Evolutionary conservation across 495 filamentous ascomycete genomes (phyloP).

Genomic region (Aspergillus heteromorphus): DNA sequence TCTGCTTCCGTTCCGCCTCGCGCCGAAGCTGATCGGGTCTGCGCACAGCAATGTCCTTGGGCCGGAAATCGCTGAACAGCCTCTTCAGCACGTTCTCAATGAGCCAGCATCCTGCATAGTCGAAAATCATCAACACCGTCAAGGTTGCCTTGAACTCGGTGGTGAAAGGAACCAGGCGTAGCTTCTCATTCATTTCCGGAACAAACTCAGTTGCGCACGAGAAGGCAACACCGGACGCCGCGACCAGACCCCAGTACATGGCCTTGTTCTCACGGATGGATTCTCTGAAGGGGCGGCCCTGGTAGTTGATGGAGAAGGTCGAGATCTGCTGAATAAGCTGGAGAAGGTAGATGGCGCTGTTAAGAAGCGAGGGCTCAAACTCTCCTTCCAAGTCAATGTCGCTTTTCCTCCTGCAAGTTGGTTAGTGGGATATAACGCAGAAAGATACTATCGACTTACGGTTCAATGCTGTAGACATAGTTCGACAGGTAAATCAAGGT

Average conservation of each 20-base stretch:
- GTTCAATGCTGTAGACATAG: constrained; percentile 76
- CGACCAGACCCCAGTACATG: constrained; percentile 96
- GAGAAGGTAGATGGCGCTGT: constrained; percentile 94
- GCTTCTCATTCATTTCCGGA: constrained; percentile 89
- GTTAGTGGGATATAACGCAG: constrained; percentile 19
- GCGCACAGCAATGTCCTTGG: constrained; percentile 88
- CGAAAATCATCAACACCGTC: constrained; percentile 78
- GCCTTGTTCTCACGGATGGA: constrained; percentile 89
- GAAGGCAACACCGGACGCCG: constrained; percentile 85
- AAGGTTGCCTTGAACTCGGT: constrained; percentile 84
- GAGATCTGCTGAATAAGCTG: constrained; percentile 99
- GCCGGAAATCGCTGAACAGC: constrained; percentile 84
- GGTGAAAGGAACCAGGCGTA: constrained; percentile 89
- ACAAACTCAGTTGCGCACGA: constrained; percentile 94
- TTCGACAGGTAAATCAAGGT: constrained; percentile 92
- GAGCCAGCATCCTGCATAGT: constrained; percentile 83
- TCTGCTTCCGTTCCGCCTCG: constrained; percentile 61
- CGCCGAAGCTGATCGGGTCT: constrained; percentile 80
- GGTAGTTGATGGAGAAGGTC: constrained; percentile 99
- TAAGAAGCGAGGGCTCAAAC: constrained; percentile 89
- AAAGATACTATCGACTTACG: constrained; percentile 49
- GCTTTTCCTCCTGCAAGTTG: constrained; percentile 51
- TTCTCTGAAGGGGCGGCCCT: constrained; percentile 96
- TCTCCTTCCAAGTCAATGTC: constrained; percentile 90
- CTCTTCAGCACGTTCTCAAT: constrained; percentile 85